Percentiles rank a stretch among this genome's conserved stretches.
These are phyloP conservation scores for Populus tremula DNA, from an alignment of 345 rosid species.

Conservation along the genomic window DNA sequence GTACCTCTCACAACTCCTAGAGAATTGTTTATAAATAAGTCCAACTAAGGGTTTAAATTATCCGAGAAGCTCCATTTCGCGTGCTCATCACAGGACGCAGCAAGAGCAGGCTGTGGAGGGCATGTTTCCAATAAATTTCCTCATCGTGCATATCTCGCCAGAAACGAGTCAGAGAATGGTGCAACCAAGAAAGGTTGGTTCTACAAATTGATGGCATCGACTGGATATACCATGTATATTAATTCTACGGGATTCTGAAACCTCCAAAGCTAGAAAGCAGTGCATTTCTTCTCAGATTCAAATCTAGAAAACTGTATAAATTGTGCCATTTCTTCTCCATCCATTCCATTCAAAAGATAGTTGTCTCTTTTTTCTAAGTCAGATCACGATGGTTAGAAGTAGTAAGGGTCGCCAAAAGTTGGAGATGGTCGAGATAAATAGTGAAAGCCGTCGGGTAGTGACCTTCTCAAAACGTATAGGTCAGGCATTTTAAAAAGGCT, in stretches of 20 bases:
- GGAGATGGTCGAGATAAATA: constrained; percentile 19
- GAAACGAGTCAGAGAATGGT: not conserved
- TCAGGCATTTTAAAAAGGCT: constrained; percentile 26
- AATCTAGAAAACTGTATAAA: constrained; percentile 8
- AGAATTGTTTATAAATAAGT: not conserved
- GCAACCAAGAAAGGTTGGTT: not conserved
- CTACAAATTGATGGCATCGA: not conserved
- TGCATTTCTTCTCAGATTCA: not conserved
- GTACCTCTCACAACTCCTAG: not conserved
- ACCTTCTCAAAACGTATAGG: constrained; percentile 24
- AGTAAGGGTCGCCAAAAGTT: constrained; percentile 20
- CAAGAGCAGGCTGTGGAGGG: not conserved
- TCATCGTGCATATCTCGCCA: too few relatives aligned
- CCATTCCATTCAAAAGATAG: not conserved
- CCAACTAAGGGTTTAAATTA: not conserved
- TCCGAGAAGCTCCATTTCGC: not conserved
- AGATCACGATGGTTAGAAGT: constrained; percentile 6
- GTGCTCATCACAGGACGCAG: not conserved
- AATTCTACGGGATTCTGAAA: not conserved
- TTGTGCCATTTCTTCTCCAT: not conserved
- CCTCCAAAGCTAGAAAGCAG: constrained; percentile 4
- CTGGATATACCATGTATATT: constrained; percentile 13
- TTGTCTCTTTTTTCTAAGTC: not conserved
- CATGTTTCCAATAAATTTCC: not conserved
- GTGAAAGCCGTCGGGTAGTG: constrained; percentile 22